Evolutionary conservation across 495 filamentous ascomycete genomes (phyloP), one percentile per base, ranked within the genome.

Genomic region (Penicillium odoratum): DNA sequence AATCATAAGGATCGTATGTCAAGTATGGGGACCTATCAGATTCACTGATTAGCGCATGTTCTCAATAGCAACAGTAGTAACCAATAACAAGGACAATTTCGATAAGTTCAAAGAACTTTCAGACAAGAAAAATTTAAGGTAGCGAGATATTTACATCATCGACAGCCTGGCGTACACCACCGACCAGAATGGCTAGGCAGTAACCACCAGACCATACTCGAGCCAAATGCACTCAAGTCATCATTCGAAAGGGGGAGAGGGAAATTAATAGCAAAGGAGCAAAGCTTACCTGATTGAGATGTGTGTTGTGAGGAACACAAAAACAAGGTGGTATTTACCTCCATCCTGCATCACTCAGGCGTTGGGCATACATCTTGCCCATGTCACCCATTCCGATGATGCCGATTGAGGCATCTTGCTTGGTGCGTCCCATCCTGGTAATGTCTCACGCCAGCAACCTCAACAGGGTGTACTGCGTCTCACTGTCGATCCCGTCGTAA

Each of bases 141-240:
- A 96, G 92, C 92, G 91, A 87, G 91, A 87, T 84, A 80, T 82
- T 94, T 87, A 93, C 92, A 96, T 96, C 92, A 96, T 71, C 84
- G 90, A 93, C 91, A 81, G 65, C 68, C 69, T 58, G 61, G 68
- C 53, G 63, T 51, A 56, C 58, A 62, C 67, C 56, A 68, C 61
- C 66, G 67, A 69, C 82, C 85, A 87, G 74, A 80, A 88, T 74
- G 81, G 78, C 58, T 54, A 66, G 53, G 56, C 62, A 62, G 64
- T 42, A 55, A 66, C 64, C 58, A 56, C 64, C 80, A 73, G 66
- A 69, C 81, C 84, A 90, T 95, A 81, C 92, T 97, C 92, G 90
- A 97, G 92, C 92, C 92, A 97, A 97, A 97, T 97, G 92, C 92
- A 90, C 92, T 97, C 92, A 91, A 90, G 91, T 97, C 92, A 97